Base-by-base conservation (phyloP, 2,329 filamentous ascomycete species). In the Talaromyces verruculosus region DNA sequence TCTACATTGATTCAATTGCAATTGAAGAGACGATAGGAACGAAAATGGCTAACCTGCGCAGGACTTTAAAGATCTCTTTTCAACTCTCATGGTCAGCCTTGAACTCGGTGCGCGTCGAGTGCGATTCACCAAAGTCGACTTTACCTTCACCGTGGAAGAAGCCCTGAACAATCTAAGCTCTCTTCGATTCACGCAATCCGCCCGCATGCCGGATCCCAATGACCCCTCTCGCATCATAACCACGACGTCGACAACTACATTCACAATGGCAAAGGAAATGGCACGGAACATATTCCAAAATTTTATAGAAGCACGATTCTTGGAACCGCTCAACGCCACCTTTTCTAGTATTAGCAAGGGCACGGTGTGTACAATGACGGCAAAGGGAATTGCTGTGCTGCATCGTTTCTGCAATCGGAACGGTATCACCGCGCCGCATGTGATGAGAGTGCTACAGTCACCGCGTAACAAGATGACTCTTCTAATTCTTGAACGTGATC, bases 191-290 rank as follows among this genome's bases (percentile, higher is more conserved):
- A 97, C 94, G 2, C 94, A 99, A 78, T 97, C 94, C 47, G 98
- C 98, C 77, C 91, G 95, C 69, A 98, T 98, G 93, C 94, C 95
- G 1, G 95, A 98, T 74, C 94, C 95, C 30, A 97, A 97, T 79
- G 94, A 98, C 73, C 91, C 93, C 0, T 93, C 92, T 22, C 88
- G 94, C 70, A 97, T 98, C 72, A 94, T 99, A 51, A 98, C 95
- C 1, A 99, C 94, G 0, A 99, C 95, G 0, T 98, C 95, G 0
- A 98, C 94, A 0, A 99, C 94, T 0, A 99, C 95, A 1, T 98
- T 98, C 77, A 97, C 94, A 67, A 99, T 99, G 94, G 94, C 94
- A 55, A 96, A 93, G 80, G 94, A 98, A 76, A 98, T 99, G 95
- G 94, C 95, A 51, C 88, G 93, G 65, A 95, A 92, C 4, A 94